Base-by-base conservation (phyloP, 108 stramenopile genomes). In the Cafeteria roenbergensis region DNA sequence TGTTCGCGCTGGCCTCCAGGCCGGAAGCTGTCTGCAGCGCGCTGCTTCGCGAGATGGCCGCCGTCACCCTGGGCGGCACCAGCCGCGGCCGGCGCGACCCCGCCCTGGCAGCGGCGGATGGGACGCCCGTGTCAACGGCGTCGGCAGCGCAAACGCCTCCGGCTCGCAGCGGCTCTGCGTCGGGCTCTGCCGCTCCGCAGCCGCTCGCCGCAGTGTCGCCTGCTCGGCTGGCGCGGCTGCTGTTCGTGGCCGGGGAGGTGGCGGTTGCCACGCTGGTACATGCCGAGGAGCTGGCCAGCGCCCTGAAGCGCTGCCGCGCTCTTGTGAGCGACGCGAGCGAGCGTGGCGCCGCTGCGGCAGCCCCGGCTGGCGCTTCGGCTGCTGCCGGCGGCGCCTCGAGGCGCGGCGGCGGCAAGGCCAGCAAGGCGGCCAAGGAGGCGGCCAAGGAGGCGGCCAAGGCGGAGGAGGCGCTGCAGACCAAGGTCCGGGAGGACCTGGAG, bases 201-300 rank as follows among this genome's bases (percentile, higher is more conserved):
- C n/a, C n/a, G n/a, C n/a, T n/a, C n/a, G 62, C 6, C 36, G 62
- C 54, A 34, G 56, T 67, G 77, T 87, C 35, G 63, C 85, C 34
- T 75, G 82, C 51, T 0, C 31, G 42, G 3, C 85, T 97, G 35
- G 85, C 90, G 9, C 74, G 90, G 50, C 92, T 97, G 74, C 89
- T 92, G 68, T 94, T 93, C 78, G 85, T 93, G 56, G 71, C 91
- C 17, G 95, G 95, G 1, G 90, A 97, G 57, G 83, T 90, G 62
- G 88, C 95, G 28, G 74, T 97, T 52, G 86, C 87, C 71, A 79
- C 91, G 0, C 84, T 94, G 8, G 88, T 94, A 14, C 90, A 93
- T 70, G 87, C 91, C 12, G 95, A 97, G 64, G 74, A 72, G 26
- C 34, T 92, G 9, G 88, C 83, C 34, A 79, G 85, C 24, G 70